These are phyloP conservation scores for Pyrrhoderma lamaoense DNA, from an alignment of 1,284 basidiomycete species.

Conservation along the genomic window DNA sequence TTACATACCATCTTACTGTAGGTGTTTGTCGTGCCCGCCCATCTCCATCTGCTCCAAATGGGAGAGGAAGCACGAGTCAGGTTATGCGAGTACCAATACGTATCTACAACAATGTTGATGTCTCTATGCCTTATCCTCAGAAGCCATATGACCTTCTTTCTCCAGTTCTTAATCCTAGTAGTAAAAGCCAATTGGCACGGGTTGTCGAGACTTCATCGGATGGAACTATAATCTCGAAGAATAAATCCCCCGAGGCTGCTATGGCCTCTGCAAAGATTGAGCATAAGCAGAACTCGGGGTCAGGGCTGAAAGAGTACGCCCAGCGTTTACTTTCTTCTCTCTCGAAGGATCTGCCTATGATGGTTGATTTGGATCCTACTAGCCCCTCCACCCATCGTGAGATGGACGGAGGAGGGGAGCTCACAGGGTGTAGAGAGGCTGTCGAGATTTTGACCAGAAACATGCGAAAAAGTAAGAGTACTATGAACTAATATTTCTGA, in stretches of 20 bases:
- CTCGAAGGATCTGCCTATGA: neutral
- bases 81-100: conserved; percentile 87
- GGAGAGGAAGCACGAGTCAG: conserved; percentile 48
- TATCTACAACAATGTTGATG: conserved; percentile 77
- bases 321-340: conserved; percentile 4
- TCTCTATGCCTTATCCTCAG: conserved; percentile 35
- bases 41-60: neutral
- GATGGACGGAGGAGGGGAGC: conserved; percentile 29
- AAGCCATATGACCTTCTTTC: conserved; percentile 63
- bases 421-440: conserved; percentile 76
- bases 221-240: conserved; percentile 15
- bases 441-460: conserved; percentile 87
- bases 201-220: conserved; percentile 7
- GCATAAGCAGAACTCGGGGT: neutral
- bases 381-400: neutral
- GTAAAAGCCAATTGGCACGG: conserved; percentile 23
- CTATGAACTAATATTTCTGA: no score
- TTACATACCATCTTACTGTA: conserved; percentile 84
- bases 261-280: neutral
- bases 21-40: conserved; percentile 64
- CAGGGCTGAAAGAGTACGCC: conserved; percentile 1
- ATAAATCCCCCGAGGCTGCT: conserved; percentile 7
- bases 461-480: conserved; percentile 77
- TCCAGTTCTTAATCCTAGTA: conserved; percentile 40
- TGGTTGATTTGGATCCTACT: neutral